phyloP scores from a whole-genome alignment of 768 basidiomycete species.

The Amanita thiersii region DNA sequence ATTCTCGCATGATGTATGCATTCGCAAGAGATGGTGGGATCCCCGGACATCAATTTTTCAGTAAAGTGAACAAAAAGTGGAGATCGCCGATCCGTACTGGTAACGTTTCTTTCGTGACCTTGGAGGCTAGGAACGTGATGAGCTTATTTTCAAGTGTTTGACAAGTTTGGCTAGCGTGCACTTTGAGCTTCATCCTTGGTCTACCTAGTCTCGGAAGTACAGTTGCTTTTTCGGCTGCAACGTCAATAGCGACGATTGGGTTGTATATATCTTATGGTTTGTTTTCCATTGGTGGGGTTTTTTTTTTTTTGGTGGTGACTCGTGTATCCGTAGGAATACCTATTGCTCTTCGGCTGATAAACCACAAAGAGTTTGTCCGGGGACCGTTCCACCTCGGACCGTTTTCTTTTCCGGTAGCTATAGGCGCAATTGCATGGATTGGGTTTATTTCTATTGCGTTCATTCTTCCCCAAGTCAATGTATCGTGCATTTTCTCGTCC shows the following conservation, averaged over 20 bases:
- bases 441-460: conserved; percentile 66
- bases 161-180: conserved; percentile 68
- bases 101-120: conserved; percentile 15
- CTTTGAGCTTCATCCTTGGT: conserved; percentile 66
- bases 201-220: conserved; percentile 66
- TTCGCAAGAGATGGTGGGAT: conserved; percentile 71
- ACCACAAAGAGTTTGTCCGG: conserved; percentile 48
- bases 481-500: conserved; percentile 16
- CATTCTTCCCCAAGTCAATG: conserved; percentile 62
- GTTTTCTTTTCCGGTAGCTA: conserved; percentile 54
- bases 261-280: conserved; percentile 69
- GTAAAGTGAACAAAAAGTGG: conserved; percentile 48
- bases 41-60: conserved; percentile 60
- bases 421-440: conserved; percentile 59
- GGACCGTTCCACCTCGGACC: conserved; percentile 68
- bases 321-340: conserved; percentile 42
- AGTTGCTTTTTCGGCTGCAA: conserved; percentile 59
- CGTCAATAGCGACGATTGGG: conserved; percentile 66
- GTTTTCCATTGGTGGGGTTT: conserved; percentile 5
- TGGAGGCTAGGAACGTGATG: conserved; percentile 5
- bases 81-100: conserved; percentile 65
- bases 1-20: conserved; percentile 79
- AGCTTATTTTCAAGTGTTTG: conserved; percentile 13
- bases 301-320: not conserved
- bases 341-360: conserved; percentile 57